Conservation (phyloP, 2,329 filamentous ascomycete species). For the Trichoderma harzianum region DNA sequence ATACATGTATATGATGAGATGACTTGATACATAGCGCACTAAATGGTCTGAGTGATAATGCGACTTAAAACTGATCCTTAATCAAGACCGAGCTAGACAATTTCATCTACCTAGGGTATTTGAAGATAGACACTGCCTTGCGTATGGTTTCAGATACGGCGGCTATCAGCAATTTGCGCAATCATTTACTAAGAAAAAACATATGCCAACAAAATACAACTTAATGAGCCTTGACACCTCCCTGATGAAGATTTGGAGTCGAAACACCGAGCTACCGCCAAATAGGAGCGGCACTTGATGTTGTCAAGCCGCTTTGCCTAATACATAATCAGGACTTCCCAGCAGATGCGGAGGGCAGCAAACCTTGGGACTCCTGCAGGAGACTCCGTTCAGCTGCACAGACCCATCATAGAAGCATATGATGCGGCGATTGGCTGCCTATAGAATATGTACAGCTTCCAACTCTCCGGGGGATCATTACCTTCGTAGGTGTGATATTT, state of each 20-base stretch:
- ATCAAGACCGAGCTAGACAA: background rate
- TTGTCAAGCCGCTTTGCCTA: slow-evolving; percentile 21
- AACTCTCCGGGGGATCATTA: background rate
- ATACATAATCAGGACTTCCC: slow-evolving; percentile 17
- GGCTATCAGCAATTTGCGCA: background rate
- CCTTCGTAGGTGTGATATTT: background rate
- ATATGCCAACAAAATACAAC: background rate
- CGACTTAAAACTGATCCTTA: background rate
- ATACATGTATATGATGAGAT: background rate
- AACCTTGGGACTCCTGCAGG: slow-evolving; percentile 16
- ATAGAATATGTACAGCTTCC: background rate
- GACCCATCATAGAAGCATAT: slow-evolving; percentile 19
- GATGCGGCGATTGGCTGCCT: background rate
- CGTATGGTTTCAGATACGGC: background rate
- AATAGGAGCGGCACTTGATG: background rate
- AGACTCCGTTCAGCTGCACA: slow-evolving; percentile 20
- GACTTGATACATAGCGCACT: background rate
- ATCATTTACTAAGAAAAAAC: background rate
- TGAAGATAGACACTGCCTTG: background rate
- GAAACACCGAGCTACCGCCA: background rate
- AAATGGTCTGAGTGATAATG: background rate
- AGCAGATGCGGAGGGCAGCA: background rate
- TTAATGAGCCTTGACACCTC: background rate
- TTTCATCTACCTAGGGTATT: background rate
- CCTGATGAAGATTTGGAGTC: background rate